Conservation (phyloP, 768 basidiomycete genomes). For the Tylopilus intermedius region DNA sequence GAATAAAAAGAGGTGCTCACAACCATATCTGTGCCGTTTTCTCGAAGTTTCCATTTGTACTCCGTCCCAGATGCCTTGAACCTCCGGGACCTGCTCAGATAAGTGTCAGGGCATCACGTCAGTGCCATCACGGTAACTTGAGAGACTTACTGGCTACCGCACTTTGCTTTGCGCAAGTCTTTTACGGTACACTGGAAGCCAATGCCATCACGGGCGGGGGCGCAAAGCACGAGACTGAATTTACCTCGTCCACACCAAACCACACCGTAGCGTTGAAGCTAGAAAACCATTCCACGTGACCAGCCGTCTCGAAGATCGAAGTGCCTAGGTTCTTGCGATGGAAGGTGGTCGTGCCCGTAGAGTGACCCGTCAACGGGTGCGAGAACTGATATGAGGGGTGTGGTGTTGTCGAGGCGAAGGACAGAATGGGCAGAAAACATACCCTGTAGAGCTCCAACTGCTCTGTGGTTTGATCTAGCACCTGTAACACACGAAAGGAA, state of each 20-base stretch:
- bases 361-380: slow-evolving; percentile 42
- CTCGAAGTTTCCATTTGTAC: slow-evolving; percentile 55
- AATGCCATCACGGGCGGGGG: not conserved
- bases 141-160: slow-evolving; percentile 43
- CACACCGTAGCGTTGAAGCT: slow-evolving; percentile 40
- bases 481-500: slow-evolving; percentile 39
- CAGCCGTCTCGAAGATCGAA: slow-evolving; percentile 45
- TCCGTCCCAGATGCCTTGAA: slow-evolving; percentile 46
- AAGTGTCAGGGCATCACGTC: slow-evolving; percentile 1
- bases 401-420: not conserved
- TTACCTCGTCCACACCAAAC: slow-evolving; percentile 48
- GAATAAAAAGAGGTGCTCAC: slow-evolving; percentile 31
- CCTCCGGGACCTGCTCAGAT: slow-evolving; percentile 42
- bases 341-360: slow-evolving; percentile 42
- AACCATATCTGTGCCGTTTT: slow-evolving; percentile 40
- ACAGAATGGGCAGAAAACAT: not conserved
- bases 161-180: slow-evolving; percentile 48
- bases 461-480: slow-evolving; percentile 24
- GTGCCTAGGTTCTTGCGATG: slow-evolving; percentile 44
- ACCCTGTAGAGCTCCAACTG: slow-evolving; percentile 44
- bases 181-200: slow-evolving; percentile 35
- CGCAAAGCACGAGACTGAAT: not conserved
- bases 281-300: slow-evolving; percentile 50
- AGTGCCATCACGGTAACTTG: not conserved
- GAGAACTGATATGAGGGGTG: slow-evolving; percentile 30